These are phyloP conservation scores for Plectosphaerella sp. DNA, from an alignment of 2,329 filamentous ascomycete genomes.

Conservation along the genomic window DNA sequence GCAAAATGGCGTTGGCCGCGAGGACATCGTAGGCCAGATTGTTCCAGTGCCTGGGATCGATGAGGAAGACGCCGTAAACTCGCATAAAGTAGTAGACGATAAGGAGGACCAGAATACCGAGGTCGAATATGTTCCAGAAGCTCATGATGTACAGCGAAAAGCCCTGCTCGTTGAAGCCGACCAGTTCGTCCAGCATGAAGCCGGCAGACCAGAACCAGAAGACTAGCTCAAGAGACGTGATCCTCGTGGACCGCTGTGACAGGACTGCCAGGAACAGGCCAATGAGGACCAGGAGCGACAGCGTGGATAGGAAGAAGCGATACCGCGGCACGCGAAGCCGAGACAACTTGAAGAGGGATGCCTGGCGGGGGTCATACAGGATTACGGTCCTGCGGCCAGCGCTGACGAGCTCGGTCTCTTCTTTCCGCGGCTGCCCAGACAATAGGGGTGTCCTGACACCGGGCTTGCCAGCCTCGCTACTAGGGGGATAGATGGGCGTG, in stretches of 20 bases:
- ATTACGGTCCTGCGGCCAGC: conserved; percentile 69
- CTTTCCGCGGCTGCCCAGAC: conserved; percentile 20
- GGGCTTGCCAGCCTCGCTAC: conserved; percentile 24
- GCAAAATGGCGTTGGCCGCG: conserved; percentile 81
- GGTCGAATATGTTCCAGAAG: conserved; percentile 94
- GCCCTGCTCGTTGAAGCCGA: conserved; percentile 94
- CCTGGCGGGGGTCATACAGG: conserved; percentile 85
- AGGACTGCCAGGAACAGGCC: conserved; percentile 83
- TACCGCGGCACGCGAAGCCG: conserved; percentile 88
- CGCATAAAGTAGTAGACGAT: conserved; percentile 88
- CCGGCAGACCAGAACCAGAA: conserved; percentile 99
- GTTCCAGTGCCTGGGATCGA: conserved; percentile 70
- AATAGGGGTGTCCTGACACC: conserved; percentile 50
- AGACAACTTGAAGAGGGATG: conserved; percentile 87
- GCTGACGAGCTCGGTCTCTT: conserved; percentile 20
- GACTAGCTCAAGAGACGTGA: conserved; percentile 78
- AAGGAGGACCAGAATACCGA: conserved; percentile 82
- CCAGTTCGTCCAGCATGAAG: conserved; percentile 94
- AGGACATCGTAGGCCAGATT: conserved; percentile 91
- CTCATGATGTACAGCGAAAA: conserved; percentile 97
- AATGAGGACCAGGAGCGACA: conserved; percentile 81
- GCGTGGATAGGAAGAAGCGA: conserved; percentile 81
- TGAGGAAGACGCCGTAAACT: conserved; percentile 79
- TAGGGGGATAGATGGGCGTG: conserved; percentile 14
- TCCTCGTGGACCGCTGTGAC: conserved; percentile 67